These are phyloP conservation scores for Sophora flavescens DNA, from an alignment of 306 rosid genomes.

Conservation along the genomic window DNA sequence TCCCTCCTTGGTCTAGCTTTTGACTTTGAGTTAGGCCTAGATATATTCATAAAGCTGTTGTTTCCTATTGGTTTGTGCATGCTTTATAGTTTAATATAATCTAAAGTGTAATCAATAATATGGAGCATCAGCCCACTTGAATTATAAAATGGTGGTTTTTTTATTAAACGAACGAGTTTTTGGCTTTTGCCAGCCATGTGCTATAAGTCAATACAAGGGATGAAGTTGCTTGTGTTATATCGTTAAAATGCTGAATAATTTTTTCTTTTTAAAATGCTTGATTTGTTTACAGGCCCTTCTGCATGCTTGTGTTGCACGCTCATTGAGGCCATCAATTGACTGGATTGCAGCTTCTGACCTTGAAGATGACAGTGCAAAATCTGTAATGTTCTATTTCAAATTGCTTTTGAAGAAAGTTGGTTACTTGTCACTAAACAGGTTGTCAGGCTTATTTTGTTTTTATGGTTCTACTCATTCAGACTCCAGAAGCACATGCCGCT, in stretches of 20 bases:
- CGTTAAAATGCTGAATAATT: slow-evolving; percentile 25
- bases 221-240: slow-evolving; percentile 14
- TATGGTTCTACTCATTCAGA: slow-evolving; percentile 57
- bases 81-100: slow-evolving; percentile 26
- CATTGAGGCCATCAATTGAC: slow-evolving; percentile 85
- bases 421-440: slow-evolving; percentile 26
- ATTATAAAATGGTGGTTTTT: slow-evolving; percentile 31
- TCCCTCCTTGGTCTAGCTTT: too few relatives aligned
- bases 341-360: slow-evolving; percentile 99
- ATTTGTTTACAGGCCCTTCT: slow-evolving; percentile 85
- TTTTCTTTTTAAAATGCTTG: slow-evolving; percentile 30
- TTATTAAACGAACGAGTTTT: slow-evolving; percentile 12
- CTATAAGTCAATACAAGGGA: slow-evolving; percentile 16
- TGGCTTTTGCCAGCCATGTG: slow-evolving; percentile 19
- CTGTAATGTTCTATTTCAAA: slow-evolving; percentile 57
- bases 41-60: neutral
- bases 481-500: slow-evolving; percentile 87
- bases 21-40: too few relatives aligned
- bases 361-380: slow-evolving; percentile 86
- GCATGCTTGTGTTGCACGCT: slow-evolving; percentile 93
- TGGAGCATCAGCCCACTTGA: slow-evolving; percentile 19
- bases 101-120: slow-evolving; percentile 1
- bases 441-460: slow-evolving; percentile 37
- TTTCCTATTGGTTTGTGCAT: slow-evolving; percentile 26
- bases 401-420: slow-evolving; percentile 41